Evolutionary conservation across 78 protist genomes (phyloP).

Genomic region (Paratrimastix pyriformis): DNA sequence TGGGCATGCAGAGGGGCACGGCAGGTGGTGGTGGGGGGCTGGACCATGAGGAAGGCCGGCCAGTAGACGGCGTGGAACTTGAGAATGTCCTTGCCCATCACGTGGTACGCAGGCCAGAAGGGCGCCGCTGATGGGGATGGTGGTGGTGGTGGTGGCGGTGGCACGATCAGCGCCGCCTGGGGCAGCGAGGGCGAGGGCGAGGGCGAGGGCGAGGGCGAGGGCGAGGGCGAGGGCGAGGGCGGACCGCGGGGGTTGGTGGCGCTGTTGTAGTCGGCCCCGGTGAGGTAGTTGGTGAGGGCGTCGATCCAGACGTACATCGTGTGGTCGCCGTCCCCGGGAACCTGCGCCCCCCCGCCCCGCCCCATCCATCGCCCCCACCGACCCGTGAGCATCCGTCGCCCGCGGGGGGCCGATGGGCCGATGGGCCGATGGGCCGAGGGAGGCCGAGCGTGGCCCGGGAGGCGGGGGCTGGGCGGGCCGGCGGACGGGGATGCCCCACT

Average conservation of each 20-base stretch:
- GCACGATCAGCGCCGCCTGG: neutral
- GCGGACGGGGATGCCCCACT: conserved; percentile 87
- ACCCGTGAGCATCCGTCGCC: too few relatives aligned
- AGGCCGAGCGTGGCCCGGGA: too few relatives aligned
- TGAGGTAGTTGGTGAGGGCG: conserved; percentile 85
- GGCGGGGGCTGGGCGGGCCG: too few relatives aligned
- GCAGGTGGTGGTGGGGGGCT: too few relatives aligned
- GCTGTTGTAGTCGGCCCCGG: conserved; percentile 64
- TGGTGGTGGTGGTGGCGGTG: neutral
- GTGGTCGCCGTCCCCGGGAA: conserved; percentile 73
- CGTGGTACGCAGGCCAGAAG: conserved; percentile 62
- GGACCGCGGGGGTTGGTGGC: too few relatives aligned
- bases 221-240: conserved; percentile 13
- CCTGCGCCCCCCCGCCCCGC: too few relatives aligned
- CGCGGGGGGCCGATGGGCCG: too few relatives aligned
- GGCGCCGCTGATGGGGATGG: neutral
- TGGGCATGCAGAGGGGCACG: too few relatives aligned
- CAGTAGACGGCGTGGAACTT: conserved; percentile 85
- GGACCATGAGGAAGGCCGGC: conserved; percentile 86
- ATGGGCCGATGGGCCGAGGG: too few relatives aligned
- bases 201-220: neutral
- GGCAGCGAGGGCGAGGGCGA: neutral
- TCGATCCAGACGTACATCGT: conserved; percentile 95
- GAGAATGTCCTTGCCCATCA: conserved; percentile 90
- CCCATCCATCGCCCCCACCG: too few relatives aligned